phyloP scores from a whole-genome alignment of 148 eudicot species.

The Amaranthus hypochondriacus region DNA sequence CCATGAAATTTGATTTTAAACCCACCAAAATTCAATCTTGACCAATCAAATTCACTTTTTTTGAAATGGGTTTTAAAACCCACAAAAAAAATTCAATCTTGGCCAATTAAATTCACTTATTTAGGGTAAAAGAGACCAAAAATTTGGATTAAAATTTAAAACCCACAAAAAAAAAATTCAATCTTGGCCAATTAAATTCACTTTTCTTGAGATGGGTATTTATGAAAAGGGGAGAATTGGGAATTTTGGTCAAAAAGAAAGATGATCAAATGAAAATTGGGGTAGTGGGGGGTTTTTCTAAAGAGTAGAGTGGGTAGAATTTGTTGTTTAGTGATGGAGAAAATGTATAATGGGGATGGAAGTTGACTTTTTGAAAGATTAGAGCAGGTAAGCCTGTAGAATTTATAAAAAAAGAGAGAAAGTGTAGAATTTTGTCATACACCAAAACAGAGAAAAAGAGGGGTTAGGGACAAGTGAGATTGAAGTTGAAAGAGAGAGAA shows the following conservation, averaged over 20 bases:
- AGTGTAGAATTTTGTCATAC: not conserved
- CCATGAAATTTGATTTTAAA: conserved; percentile 25
- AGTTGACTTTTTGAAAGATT: conserved; percentile 2
- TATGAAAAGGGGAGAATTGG: not conserved
- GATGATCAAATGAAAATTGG: not conserved
- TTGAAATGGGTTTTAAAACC: not conserved
- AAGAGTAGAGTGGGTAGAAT: not conserved
- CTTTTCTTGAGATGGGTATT: not conserved
- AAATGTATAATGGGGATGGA: not conserved
- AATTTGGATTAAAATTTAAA: no score
- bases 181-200: not conserved
- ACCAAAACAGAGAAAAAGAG: not conserved
- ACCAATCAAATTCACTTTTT: not conserved
- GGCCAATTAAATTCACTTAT: not conserved
- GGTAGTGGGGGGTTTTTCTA: not conserved
- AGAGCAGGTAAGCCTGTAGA: not conserved
- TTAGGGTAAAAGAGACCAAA: not conserved
- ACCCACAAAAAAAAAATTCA: not conserved
- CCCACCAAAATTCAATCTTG: not conserved
- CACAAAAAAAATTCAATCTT: not conserved
- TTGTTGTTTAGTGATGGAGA: not conserved
- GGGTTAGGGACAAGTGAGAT: no score
- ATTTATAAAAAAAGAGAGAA: not conserved
- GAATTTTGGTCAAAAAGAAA: no score
- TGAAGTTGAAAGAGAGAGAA: not conserved